Evolutionary conservation across 225 moss, liverwort and hornwort species (phyloP).

Genomic region (Physcomitrium patens): DNA sequence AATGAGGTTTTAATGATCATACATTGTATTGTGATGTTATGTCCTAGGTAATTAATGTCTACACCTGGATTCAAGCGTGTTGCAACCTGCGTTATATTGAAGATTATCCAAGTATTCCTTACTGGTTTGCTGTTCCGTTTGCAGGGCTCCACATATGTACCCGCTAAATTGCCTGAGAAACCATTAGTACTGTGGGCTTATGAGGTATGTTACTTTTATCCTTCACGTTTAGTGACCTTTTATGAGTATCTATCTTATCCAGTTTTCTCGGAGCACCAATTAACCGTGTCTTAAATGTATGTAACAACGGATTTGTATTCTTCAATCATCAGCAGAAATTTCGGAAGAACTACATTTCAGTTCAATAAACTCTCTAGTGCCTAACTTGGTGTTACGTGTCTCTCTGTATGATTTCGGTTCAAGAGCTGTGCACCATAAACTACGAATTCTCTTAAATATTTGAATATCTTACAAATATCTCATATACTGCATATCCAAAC

Average conservation of each 20-base stretch:
- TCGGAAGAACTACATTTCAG: background rate
- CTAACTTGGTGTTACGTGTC: slow-evolving; percentile 10
- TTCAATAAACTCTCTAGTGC: background rate
- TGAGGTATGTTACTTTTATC: slow-evolving; percentile 57
- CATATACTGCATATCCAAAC: background rate
- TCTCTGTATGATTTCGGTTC: background rate
- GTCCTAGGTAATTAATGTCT: background rate
- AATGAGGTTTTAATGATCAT: background rate
- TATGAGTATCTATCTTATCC: background rate
- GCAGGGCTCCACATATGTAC: slow-evolving; percentile 84
- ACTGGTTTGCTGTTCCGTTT: slow-evolving; percentile 19
- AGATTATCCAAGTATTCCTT: background rate
- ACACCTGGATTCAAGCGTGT: background rate
- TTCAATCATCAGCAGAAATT: background rate
- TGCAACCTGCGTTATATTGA: background rate
- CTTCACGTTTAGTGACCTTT: background rate
- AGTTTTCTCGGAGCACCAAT: background rate
- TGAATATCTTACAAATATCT: slow-evolving; percentile 11
- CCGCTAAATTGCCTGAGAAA: slow-evolving; percentile 73
- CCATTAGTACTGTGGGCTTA: slow-evolving; percentile 94
- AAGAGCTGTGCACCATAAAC: background rate
- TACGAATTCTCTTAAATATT: background rate
- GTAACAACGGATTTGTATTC: background rate
- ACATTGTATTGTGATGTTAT: background rate
- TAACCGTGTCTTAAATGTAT: background rate